Conservation (phyloP, 2,329 filamentous ascomycete genomes). For the Sporothrix inflata region DNA sequence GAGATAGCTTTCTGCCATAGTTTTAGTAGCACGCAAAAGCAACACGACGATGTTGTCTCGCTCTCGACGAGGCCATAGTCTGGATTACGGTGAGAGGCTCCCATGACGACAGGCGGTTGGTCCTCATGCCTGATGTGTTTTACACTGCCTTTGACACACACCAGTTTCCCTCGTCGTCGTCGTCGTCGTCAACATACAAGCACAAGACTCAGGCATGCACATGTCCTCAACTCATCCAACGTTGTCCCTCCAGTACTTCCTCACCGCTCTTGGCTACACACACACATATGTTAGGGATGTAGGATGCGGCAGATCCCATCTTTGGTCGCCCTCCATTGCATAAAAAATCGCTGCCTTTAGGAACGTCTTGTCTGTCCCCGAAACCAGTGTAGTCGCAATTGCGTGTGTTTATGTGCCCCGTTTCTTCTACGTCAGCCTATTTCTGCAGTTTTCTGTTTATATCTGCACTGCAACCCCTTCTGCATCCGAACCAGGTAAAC, state of each 20-base stretch:
- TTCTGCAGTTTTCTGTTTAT: not conserved
- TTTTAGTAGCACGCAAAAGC: not conserved
- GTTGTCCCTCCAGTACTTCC: not conserved
- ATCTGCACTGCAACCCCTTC: constrained; percentile 8
- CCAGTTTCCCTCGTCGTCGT: not conserved
- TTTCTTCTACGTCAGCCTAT: not conserved
- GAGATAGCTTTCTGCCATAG: not conserved
- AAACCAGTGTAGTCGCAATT: not conserved
- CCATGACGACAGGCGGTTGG: not conserved
- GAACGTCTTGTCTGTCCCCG: not conserved
- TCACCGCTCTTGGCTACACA: not conserved
- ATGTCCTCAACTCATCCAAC: not conserved
- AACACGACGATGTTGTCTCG: not conserved
- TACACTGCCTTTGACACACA: not conserved
- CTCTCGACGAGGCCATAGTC: not conserved
- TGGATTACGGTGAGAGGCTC: not conserved
- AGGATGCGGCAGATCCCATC: not conserved
- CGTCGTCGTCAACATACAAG: not conserved
- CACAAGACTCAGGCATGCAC: not conserved
- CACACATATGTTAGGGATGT: not conserved
- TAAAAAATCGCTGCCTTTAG: not conserved
- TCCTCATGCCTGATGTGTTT: not conserved
- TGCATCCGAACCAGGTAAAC: not conserved
- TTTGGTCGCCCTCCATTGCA: not conserved
- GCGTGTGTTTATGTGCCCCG: not conserved